These are phyloP conservation scores for Hyphopichia homilentoma DNA, from an alignment of 805 yeast species.

Conservation along the genomic window DNA sequence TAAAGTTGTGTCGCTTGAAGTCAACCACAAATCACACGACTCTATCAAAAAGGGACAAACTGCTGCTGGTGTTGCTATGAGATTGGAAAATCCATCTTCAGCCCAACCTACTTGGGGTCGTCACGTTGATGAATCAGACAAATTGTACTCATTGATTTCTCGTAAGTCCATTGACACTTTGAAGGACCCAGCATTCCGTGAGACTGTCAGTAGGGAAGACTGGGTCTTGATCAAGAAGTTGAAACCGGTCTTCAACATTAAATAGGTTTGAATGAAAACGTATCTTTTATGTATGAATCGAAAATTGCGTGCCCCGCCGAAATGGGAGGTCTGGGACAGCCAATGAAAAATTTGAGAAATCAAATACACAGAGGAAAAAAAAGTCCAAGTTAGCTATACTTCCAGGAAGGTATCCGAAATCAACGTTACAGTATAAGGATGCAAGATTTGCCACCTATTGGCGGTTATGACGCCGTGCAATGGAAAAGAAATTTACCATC, in stretches of 20 bases:
- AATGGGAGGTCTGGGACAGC: too few species aligned
- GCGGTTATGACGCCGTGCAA: slow-evolving; percentile 82
- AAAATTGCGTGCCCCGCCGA: too few species aligned
- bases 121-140: slow-evolving; percentile 93
- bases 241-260: slow-evolving; percentile 84
- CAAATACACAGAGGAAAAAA: too few species aligned
- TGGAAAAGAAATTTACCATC: slow-evolving; percentile 87
- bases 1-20: slow-evolving; percentile 88
- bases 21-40: slow-evolving; percentile 82
- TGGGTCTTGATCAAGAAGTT: slow-evolving; percentile 89
- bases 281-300: too few species aligned
- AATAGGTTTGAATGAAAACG: too few species aligned
- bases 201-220: slow-evolving; percentile 89
- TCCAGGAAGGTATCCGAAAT: too few species aligned
- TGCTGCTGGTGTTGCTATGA: slow-evolving; percentile 97
- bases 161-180: slow-evolving; percentile 94
- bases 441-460: slow-evolving; percentile 86
- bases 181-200: slow-evolving; percentile 97
- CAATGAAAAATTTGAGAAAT: too few species aligned
- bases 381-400: too few species aligned
- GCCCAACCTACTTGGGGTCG: slow-evolving; percentile 99
- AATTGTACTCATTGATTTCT: slow-evolving; percentile 81
- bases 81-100: slow-evolving; percentile 87
- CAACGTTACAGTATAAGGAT: slow-evolving; percentile 12
- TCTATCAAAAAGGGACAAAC: slow-evolving; percentile 92